These are phyloP conservation scores for Lecanicillium sp. DNA, from an alignment of 2,329 filamentous ascomycete species.

Conservation along the genomic window DNA sequence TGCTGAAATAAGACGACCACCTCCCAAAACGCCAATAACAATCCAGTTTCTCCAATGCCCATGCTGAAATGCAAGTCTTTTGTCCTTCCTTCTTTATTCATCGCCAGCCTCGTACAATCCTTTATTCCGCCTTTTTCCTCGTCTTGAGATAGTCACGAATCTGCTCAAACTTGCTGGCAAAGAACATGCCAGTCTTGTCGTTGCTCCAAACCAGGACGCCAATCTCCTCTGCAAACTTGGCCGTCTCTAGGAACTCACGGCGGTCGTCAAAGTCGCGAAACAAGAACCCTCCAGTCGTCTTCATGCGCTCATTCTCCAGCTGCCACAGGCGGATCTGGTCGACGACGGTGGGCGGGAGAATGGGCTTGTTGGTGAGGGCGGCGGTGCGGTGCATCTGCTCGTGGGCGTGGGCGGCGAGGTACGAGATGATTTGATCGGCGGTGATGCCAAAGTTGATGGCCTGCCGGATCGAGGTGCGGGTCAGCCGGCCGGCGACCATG, in stretches of 20 bases:
- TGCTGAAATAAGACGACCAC: no score
- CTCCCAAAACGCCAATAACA: no score
- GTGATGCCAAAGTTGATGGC: conserved; percentile 91
- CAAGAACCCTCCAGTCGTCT: conserved; percentile 71
- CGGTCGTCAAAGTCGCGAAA: conserved; percentile 79
- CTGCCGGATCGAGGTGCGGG: conserved; percentile 76
- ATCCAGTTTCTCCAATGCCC: no score
- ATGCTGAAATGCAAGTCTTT: no score
- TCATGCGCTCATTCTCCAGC: conserved; percentile 92
- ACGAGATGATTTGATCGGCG: conserved; percentile 88
- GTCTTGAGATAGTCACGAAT: conserved; percentile 72
- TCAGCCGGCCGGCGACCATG: conserved; percentile 82
- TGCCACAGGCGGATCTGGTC: conserved; percentile 98
- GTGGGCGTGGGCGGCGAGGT: conserved; percentile 86
- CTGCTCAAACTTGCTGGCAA: conserved; percentile 86
- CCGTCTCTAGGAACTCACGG: conserved; percentile 62
- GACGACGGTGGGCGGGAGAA: conserved; percentile 89
- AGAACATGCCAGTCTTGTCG: conserved; percentile 75
- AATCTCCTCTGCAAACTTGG: conserved; percentile 78
- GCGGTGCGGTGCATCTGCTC: conserved; percentile 78
- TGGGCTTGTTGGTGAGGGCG: conserved; percentile 50
- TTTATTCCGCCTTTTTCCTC: conserved; percentile 43
- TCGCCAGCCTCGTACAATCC: no score
- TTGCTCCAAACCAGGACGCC: conserved; percentile 86
- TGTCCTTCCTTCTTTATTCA: no score